Evolutionary conservation across 805 yeast species (phyloP).

Genomic region (Scheffersomyces amazonensis): DNA sequence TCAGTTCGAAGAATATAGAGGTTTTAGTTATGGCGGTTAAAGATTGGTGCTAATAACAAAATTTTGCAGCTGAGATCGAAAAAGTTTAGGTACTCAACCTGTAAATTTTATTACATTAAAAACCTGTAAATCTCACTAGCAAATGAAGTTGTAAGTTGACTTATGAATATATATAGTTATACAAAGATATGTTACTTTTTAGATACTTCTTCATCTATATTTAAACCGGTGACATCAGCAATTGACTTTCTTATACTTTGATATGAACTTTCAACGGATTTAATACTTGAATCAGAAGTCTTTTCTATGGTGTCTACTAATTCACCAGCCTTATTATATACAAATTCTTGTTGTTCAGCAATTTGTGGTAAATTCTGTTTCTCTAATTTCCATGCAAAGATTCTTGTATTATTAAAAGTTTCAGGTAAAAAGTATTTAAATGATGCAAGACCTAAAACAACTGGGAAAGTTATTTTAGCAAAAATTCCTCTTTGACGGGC

Average conservation of each 20-base stretch:
- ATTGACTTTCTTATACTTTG: slow-evolving; percentile 41
- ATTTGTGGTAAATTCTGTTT: slow-evolving; percentile 57
- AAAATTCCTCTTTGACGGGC: slow-evolving; percentile 65
- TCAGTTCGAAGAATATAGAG: too few relatives aligned
- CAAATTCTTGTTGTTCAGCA: slow-evolving; percentile 57
- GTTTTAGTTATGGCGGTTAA: too few relatives aligned
- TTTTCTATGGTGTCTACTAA: slow-evolving; percentile 44
- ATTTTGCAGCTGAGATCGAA: too few relatives aligned
- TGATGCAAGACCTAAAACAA: slow-evolving; percentile 58
- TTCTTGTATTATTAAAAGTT: slow-evolving; percentile 61
- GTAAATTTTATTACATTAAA: too few relatives aligned
- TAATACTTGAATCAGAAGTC: slow-evolving; percentile 37
- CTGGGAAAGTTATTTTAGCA: slow-evolving; percentile 55
- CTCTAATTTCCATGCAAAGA: slow-evolving; percentile 60
- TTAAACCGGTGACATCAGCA: slow-evolving; percentile 63
- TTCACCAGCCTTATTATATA: slow-evolving; percentile 44
- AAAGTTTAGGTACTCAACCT: too few relatives aligned
- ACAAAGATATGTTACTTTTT: slow-evolving; percentile 29
- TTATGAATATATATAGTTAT: not conserved
- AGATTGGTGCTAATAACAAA: too few relatives aligned
- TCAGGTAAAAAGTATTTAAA: slow-evolving; percentile 70
- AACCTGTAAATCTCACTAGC: not conserved
- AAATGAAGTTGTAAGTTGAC: not conserved
- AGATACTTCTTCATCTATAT: slow-evolving; percentile 58
- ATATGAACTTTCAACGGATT: slow-evolving; percentile 32